Evolutionary conservation across 2,329 filamentous ascomycete genomes (phyloP).

Genomic region (Colletotrichum acutatum): DNA sequence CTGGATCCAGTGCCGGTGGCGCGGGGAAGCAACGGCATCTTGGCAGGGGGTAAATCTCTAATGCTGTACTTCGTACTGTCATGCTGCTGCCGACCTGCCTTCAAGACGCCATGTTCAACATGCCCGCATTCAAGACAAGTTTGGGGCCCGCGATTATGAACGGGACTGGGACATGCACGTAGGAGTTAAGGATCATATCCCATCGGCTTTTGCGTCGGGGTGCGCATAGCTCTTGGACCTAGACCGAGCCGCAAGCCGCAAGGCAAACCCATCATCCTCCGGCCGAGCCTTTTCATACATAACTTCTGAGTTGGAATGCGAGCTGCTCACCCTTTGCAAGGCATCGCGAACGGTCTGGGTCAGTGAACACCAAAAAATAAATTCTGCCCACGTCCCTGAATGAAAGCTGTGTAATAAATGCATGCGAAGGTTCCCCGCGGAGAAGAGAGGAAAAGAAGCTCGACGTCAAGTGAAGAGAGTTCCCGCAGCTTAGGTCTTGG

Average conservation of each 20-base stretch:
- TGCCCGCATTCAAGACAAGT: not conserved
- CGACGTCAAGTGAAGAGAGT: constrained; percentile 2
- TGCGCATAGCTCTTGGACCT: not conserved
- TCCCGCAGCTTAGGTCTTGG: not conserved
- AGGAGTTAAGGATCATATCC: not conserved
- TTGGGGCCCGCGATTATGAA: not conserved
- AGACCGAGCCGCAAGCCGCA: not conserved
- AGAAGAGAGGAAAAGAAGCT: not conserved
- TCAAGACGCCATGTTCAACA: not conserved
- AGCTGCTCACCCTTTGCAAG: not conserved
- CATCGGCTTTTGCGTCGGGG: not conserved
- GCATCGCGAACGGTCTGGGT: not conserved
- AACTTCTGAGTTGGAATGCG: not conserved
- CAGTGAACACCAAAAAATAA: not conserved
- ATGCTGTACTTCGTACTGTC: not conserved
- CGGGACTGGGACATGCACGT: not conserved
- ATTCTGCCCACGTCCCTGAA: not conserved
- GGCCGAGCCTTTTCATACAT: not conserved
- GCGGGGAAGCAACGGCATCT: not conserved
- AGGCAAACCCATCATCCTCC: not conserved
- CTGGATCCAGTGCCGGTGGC: constrained; percentile 9
- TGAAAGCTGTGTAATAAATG: not conserved
- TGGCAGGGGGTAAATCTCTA: constrained; percentile 10
- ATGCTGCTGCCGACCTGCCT: constrained; percentile 1
- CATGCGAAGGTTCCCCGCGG: not conserved